A percentile compares a stretch with the other conserved stretches of the same genome.
Evolutionary conservation across 2,329 filamentous ascomycete species (phyloP).

Genomic region (Monosporascus ibericus): DNA sequence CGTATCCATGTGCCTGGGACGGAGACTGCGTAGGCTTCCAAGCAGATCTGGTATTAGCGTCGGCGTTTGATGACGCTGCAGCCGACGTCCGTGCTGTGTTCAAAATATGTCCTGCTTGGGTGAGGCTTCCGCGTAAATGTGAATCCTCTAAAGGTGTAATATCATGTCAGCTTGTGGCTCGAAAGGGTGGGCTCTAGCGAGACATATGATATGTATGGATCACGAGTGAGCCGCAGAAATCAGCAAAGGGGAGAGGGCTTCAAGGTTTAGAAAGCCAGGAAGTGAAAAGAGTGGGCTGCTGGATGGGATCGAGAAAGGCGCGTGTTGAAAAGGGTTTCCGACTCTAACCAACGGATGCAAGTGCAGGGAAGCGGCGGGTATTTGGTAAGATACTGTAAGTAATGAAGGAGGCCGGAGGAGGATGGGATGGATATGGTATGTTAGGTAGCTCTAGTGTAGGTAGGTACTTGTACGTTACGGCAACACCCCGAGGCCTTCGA

Average conservation of each 20-base stretch:
- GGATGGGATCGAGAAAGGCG: background rate
- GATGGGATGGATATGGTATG: constrained; percentile 17
- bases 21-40: constrained; percentile 15
- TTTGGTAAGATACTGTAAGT: constrained; percentile 1
- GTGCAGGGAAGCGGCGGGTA: constrained; percentile 11
- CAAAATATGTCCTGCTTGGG: constrained; percentile 13
- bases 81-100: constrained; percentile 10
- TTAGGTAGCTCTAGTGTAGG: constrained; percentile 11
- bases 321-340: background rate
- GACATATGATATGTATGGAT: background rate
- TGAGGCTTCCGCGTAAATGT: constrained; percentile 17
- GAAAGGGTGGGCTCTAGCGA: constrained; percentile 3
- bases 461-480: background rate
- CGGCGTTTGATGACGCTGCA: constrained; percentile 8
- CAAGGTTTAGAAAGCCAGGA: background rate
- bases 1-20: constrained; percentile 22
- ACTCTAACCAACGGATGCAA: background rate
- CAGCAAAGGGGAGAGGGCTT: background rate
- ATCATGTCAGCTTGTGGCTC: constrained; percentile 13
- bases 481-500: constrained; percentile 18
- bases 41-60: constrained; percentile 11
- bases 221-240: background rate
- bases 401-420: constrained; percentile 17
- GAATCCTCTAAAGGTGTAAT: constrained; percentile 8
- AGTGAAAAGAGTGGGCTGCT: background rate